Conservation (phyloP, 176 grass and related monocot genomes). For the Hordeum vulgare region DNA sequence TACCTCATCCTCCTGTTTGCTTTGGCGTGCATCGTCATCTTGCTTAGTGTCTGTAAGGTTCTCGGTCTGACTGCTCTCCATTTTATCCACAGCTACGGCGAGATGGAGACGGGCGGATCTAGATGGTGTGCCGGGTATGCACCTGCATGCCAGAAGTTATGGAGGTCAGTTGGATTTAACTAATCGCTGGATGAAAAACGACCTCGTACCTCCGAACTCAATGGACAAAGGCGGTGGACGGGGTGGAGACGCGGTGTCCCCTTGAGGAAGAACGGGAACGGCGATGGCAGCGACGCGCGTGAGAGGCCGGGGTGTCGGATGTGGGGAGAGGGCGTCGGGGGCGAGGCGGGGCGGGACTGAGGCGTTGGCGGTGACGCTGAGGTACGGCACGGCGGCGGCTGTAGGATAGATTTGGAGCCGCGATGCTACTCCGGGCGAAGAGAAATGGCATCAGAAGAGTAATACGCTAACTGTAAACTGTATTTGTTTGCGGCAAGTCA, state of each 20-base stretch:
- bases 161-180: neutral
- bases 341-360: neutral
- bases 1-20: slow-evolving; percentile 83
- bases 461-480: neutral
- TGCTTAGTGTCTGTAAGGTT: slow-evolving; percentile 40
- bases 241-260: neutral
- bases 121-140: neutral
- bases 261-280: neutral
- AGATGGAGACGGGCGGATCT: neutral
- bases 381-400: neutral
- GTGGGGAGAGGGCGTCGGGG: neutral
- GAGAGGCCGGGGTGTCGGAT: neutral
- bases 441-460: neutral
- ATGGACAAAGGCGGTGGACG: neutral
- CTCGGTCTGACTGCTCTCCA: slow-evolving; percentile 69
- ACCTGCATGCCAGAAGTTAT: neutral
- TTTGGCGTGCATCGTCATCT: slow-evolving; percentile 55
- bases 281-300: neutral
- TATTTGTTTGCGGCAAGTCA: no score
- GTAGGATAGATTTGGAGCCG: neutral
- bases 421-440: neutral
- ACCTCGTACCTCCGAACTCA: neutral
- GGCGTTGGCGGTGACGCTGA: neutral
- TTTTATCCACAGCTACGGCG: slow-evolving; percentile 26
- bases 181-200: neutral